Conservation (phyloP, 2,329 filamentous ascomycete species). For the Penicillium sp. region DNA sequence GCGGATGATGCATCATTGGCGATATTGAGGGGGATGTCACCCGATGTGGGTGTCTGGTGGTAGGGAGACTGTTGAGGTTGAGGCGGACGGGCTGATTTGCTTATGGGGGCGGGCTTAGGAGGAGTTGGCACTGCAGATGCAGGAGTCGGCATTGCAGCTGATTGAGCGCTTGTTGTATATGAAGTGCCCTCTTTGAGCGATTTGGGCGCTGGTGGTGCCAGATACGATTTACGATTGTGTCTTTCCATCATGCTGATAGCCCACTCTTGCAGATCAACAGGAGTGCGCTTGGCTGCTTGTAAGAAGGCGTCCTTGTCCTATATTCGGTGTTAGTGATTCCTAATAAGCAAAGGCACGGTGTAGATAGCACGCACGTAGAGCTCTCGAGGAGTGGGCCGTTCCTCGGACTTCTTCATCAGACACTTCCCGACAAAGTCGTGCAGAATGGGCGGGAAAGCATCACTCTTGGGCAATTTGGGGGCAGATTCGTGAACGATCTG, state of each 20-base stretch:
- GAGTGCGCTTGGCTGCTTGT: slow-evolving; percentile 93
- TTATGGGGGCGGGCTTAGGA: slow-evolving; percentile 37
- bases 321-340: slow-evolving; percentile 15
- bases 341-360: not conserved
- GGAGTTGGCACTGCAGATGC: slow-evolving; percentile 28
- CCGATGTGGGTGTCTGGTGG: slow-evolving; percentile 40
- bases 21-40: slow-evolving; percentile 65
- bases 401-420: slow-evolving; percentile 82
- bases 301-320: slow-evolving; percentile 92
- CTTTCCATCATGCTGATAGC: slow-evolving; percentile 90
- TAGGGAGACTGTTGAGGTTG: slow-evolving; percentile 21
- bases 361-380: slow-evolving; percentile 68
- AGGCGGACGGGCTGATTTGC: slow-evolving; percentile 21
- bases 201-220: slow-evolving; percentile 78
- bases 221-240: slow-evolving; percentile 92
- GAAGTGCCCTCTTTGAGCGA: slow-evolving; percentile 59
- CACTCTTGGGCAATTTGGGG: slow-evolving; percentile 90
- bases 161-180: slow-evolving; percentile 48
- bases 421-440: slow-evolving; percentile 98
- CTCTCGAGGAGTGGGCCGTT: slow-evolving; percentile 87
- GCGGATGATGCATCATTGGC: slow-evolving; percentile 34
- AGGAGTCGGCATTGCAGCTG: slow-evolving; percentile 33
- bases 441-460: slow-evolving; percentile 91
- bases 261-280: slow-evolving; percentile 91
- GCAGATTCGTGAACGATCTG: slow-evolving; percentile 97